phyloP scores from a whole-genome alignment of 2,329 filamentous ascomycete species.

The Cryphonectria nitschkei region DNA sequence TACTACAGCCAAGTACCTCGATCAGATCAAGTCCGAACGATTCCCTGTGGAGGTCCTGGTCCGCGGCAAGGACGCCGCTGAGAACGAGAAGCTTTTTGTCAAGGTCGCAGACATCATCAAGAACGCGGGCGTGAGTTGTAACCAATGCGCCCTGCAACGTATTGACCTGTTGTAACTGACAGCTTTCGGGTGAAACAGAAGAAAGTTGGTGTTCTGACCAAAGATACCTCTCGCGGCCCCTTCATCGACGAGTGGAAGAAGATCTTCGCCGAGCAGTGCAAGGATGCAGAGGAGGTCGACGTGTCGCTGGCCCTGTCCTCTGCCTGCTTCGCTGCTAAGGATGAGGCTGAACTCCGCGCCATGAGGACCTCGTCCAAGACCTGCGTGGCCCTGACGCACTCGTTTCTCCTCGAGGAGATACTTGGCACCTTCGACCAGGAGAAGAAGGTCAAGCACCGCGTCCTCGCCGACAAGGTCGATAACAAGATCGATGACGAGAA shows the following conservation, averaged over 20 bases:
- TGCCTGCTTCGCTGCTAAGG: slow-evolving; percentile 87
- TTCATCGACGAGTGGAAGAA: slow-evolving; percentile 98
- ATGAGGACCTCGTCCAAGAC: slow-evolving; percentile 95
- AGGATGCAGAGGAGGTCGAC: slow-evolving; percentile 88
- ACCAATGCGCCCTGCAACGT: neutral
- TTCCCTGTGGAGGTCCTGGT: slow-evolving; percentile 91
- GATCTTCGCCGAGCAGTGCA: slow-evolving; percentile 73
- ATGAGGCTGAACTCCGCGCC: slow-evolving; percentile 88
- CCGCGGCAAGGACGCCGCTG: slow-evolving; percentile 85
- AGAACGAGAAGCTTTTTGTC: slow-evolving; percentile 88
- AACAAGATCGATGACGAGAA: slow-evolving; percentile 91
- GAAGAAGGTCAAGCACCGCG: slow-evolving; percentile 92
- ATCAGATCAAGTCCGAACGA: slow-evolving; percentile 88
- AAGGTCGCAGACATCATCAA: slow-evolving; percentile 87
- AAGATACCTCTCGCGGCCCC: slow-evolving; percentile 82
- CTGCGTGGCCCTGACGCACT: slow-evolving; percentile 91
- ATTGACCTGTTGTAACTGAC: slow-evolving; percentile 5
- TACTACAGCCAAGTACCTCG: slow-evolving; percentile 80
- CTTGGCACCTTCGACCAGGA: slow-evolving; percentile 93
- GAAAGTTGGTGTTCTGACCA: slow-evolving; percentile 85
- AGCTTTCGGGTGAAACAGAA: slow-evolving; percentile 56
- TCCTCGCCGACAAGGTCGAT: slow-evolving; percentile 83
- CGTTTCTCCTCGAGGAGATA: slow-evolving; percentile 98
- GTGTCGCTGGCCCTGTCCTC: slow-evolving; percentile 80
- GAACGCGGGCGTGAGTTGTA: slow-evolving; percentile 72